A percentile compares a stretch with the other conserved stretches of the same genome.
Evolutionary conservation across 306 rosid species (phyloP).

Genomic region (Pachyrhizus erosus): DNA sequence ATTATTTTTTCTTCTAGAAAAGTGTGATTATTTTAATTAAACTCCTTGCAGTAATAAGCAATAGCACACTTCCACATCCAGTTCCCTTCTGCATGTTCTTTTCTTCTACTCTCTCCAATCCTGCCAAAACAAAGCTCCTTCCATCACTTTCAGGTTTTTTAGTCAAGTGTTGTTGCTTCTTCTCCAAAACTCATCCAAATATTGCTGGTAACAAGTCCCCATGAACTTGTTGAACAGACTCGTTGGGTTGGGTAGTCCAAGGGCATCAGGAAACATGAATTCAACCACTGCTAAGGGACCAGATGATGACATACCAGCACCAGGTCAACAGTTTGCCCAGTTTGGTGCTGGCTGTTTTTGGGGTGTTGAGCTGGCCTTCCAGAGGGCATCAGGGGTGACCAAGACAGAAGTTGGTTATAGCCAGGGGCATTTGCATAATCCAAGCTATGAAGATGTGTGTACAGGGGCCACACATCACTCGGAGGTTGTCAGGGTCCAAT

Average conservation of each 20-base stretch:
- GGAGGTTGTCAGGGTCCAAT: constrained; percentile 86
- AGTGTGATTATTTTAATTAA: constrained; percentile 48
- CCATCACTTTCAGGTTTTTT: constrained; percentile 48
- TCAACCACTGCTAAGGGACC: constrained; percentile 75
- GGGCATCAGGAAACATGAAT: constrained; percentile 53
- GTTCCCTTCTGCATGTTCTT: constrained; percentile 21
- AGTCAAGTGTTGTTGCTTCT: constrained; percentile 37
- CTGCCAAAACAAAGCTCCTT: constrained; percentile 31
- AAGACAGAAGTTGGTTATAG: constrained; percentile 89
- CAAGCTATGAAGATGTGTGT: constrained; percentile 76
- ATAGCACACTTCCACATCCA: constrained; percentile 38
- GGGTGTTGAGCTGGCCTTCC: constrained; percentile 93
- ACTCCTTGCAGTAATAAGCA: constrained; percentile 49
- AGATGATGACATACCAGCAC: constrained; percentile 79
- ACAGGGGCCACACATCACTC: constrained; percentile 69
- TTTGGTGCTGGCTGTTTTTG: constrained; percentile 98
- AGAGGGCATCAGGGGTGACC: constrained; percentile 77
- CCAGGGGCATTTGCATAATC: constrained; percentile 76
- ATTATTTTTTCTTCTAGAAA: background rate
- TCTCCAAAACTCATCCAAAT: constrained; percentile 50
- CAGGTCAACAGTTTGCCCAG: constrained; percentile 79
- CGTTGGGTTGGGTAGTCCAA: constrained; percentile 72
- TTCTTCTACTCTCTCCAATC: constrained; percentile 36
- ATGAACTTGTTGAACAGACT: constrained; percentile 79
- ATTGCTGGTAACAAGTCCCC: constrained; percentile 49